These are phyloP conservation scores for Cercospora sesami DNA, from an alignment of 2,329 filamentous ascomycete genomes.

Conservation along the genomic window DNA sequence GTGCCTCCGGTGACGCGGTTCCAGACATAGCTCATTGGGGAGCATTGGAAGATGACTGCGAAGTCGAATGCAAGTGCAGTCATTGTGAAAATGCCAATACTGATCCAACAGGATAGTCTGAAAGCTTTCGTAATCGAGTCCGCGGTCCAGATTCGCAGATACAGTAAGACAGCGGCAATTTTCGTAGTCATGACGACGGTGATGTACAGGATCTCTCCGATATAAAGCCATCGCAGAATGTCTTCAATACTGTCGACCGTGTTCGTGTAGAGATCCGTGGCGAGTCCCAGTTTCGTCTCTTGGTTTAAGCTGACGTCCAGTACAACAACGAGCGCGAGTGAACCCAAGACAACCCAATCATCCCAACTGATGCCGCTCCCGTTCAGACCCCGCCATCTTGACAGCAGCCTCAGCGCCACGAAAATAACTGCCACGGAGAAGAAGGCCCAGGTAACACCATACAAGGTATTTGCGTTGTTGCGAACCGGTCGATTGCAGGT, in stretches of 20 bases:
- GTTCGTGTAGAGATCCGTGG: slow-evolving; percentile 15
- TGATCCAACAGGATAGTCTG: slow-evolving; percentile 23
- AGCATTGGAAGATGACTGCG: slow-evolving; percentile 27
- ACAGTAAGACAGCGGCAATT: slow-evolving; percentile 24
- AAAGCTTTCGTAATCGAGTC: slow-evolving; percentile 24
- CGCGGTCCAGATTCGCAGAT: slow-evolving; percentile 27
- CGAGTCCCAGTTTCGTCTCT: slow-evolving; percentile 12
- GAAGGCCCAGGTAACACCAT: slow-evolving; percentile 24
- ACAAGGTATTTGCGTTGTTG: slow-evolving; percentile 10
- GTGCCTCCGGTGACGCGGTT: slow-evolving; percentile 15
- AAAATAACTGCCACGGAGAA: slow-evolving; percentile 22
- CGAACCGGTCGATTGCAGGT: slow-evolving; percentile 14
- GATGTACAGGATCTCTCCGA: slow-evolving; percentile 26
- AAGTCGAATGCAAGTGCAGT: slow-evolving; percentile 27
- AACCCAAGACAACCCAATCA: slow-evolving; percentile 23
- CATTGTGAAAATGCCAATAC: slow-evolving; percentile 17
- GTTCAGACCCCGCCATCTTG: slow-evolving; percentile 19
- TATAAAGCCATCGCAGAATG: slow-evolving; percentile 22
- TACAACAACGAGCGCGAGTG: slow-evolving; percentile 17
- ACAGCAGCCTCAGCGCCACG: slow-evolving; percentile 20
- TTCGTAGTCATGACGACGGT: slow-evolving; percentile 25
- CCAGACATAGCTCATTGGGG: slow-evolving; percentile 24
- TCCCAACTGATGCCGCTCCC: slow-evolving; percentile 27
- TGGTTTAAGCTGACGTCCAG: slow-evolving; percentile 21
- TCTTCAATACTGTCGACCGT: slow-evolving; percentile 5